Base-by-base conservation (phyloP, 768 basidiomycete species). In the Xanthoconium purpureum region DNA sequence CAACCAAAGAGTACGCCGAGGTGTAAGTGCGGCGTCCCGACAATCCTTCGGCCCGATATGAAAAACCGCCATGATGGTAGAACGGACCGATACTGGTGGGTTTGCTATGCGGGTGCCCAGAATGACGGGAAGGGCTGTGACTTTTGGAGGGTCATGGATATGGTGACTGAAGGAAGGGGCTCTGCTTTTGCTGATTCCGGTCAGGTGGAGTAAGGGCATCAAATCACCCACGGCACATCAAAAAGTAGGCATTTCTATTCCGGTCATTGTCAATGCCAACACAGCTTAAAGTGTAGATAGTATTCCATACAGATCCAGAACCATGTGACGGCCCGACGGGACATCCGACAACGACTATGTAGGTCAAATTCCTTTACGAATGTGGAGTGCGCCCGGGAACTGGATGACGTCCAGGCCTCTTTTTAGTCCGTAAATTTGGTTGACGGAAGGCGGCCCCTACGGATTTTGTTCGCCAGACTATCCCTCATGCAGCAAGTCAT, bases 91-190 rank as follows among this genome's bases (percentile, higher is more conserved):
- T 91, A 91, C 64, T 92, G 90, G 87, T 93, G 71, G 71, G 75
- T 80, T 28, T 93, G 91, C 62, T 86, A 88, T 62, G 87, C 87
- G 2, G 88, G 87, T 0, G 86, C 87, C 18, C 88, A 91, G 69
- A 91, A 90, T 56, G 86, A 92, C 12, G 91, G 91, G 4, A 89
- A 90, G 68, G 88, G 87, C 0, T 93, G 91, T 60, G 78, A 79
- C 30, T 82, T 83, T 54, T 91, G 89, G 87, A 84, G 81, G 62
- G 75, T 85, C 7, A 77, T 92, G 82, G 83, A 91, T 68, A 81
- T 86, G 75, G 67, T 75, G 44, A 77, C 73, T 8, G 91, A 93
- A 68, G 83, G 84, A 17, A 75, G 91, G 64, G 84, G 85, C 3
- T 77, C 81, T 5, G 70, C 74, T 50, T 70, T 73, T 15, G 57